Evolutionary conservation across 345 rosid species (phyloP).

Genomic region (Eucalyptus pauciflora): DNA sequence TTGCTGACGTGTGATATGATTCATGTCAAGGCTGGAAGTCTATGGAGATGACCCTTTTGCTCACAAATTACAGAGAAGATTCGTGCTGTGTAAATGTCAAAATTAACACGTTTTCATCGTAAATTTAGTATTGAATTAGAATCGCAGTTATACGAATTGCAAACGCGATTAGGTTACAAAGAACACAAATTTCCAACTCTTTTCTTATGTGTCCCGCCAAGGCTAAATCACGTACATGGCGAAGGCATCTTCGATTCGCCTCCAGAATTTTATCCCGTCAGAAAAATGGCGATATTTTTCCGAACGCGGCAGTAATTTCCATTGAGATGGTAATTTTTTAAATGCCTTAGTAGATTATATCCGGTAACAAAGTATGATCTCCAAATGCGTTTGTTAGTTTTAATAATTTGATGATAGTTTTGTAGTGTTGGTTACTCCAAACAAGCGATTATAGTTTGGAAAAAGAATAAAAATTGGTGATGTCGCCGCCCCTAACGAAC

Average conservation of each 20-base stretch:
- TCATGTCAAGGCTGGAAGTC: not conserved
- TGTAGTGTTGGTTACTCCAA: not conserved
- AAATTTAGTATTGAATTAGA: too few relatives aligned
- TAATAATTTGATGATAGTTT: not conserved
- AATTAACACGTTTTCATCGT: not conserved
- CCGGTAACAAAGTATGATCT: accelerated
- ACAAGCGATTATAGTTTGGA: not conserved
- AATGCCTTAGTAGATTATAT: not conserved
- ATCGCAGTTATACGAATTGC: not conserved
- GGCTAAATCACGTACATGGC: accelerated
- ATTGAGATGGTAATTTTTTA: not conserved
- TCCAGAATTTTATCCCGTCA: not conserved
- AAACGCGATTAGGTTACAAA: accelerated
- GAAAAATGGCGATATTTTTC: not conserved
- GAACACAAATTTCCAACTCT: not conserved
- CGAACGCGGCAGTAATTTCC: accelerated
- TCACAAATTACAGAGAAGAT: not conserved
- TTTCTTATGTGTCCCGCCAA: not conserved
- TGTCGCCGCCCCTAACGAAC: not conserved
- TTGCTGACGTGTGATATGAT: not conserved
- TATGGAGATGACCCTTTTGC: too few relatives aligned
- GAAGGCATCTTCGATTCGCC: not conserved
- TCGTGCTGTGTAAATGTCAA: accelerated
- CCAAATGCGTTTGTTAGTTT: not conserved
- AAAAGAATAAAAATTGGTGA: not conserved